Base-by-base conservation (phyloP, 2,329 filamentous ascomycete genomes). In the Westerdykella aurantiaca region DNA sequence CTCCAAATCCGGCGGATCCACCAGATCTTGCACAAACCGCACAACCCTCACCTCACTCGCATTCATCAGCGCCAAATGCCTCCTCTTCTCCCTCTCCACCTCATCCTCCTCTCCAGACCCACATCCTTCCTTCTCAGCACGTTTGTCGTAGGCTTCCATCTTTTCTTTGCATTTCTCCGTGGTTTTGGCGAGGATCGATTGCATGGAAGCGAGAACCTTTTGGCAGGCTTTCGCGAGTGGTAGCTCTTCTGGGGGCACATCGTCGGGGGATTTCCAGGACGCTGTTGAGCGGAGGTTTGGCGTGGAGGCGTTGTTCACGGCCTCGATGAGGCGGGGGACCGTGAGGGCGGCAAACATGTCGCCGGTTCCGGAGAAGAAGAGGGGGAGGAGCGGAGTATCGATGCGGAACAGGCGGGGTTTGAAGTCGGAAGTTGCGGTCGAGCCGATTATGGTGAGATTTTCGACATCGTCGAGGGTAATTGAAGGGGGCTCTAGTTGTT, bases 321-420 rank as follows among this genome's bases (percentile, higher is more conserved):
- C 89, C 72, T 97, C 88, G 45, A 91, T 83, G 60, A 98, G 81
- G 23, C 91, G 82, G 34, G 87, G 87, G 1, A 95, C 82, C 62
- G 88, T 89, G 37, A 98, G 76, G 6, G 91, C 91, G 23, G 89
- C 91, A 63, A 98, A 97, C 91, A 98, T 96, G 72, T 98, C 93
- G 38, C 93, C 93, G 0, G 94, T 97, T 34, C 93, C 93, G 57
- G 86, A 89, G 70, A 97, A 98, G 75, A 93, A 95, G 69, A 89
- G 87, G 62, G 95, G 86, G 47, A 96, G 83, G 22, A 85, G 80
- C 0, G 91, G 89, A 44, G 96, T 88, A 44, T 86, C 81, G 58
- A 97, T 83, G 58, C 85, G 83, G 75, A 97, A 98, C 41, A 91
- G 77, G n/a, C 93, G 83, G 0, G 91, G 82, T 34, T 74, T 75